Conservation (phyloP, 108 stramenopile species). For the Mediolabrus comicus region DNA sequence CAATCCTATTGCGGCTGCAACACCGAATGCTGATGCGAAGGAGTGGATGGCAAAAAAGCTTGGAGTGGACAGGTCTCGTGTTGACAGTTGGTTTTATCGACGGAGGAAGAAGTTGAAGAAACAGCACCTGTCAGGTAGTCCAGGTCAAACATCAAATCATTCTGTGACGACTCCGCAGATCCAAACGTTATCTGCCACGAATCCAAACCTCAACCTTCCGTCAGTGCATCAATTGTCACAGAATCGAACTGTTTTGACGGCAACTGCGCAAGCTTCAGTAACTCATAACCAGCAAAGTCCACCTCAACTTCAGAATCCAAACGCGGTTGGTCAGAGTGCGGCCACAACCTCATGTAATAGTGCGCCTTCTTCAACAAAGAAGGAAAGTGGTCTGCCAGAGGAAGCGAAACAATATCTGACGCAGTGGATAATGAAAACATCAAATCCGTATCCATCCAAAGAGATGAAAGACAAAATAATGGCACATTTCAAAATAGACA, state of each 20-base stretch:
- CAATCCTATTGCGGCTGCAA: constrained; percentile 1
- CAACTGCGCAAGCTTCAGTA: background rate
- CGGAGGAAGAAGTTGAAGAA: constrained; percentile 19
- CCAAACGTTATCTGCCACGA: background rate
- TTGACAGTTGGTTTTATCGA: constrained; percentile 30
- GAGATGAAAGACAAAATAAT: constrained; percentile 36
- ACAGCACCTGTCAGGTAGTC: background rate
- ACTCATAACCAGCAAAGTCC: background rate
- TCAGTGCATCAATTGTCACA: background rate
- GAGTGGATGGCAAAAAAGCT: constrained; percentile 3
- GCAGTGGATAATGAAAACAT: constrained; percentile 26
- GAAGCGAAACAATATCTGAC: constrained; percentile 32
- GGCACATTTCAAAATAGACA: constrained; percentile 19
- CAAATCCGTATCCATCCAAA: constrained; percentile 39
- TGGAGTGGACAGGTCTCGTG: constrained; percentile 12
- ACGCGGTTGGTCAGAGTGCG: background rate
- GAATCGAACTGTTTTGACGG: background rate
- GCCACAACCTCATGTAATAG: background rate
- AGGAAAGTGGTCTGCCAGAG: constrained; percentile 15
- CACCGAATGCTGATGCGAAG: constrained; percentile 6
- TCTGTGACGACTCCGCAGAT: background rate
- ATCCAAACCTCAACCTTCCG: background rate
- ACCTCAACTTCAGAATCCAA: background rate
- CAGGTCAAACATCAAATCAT: background rate
- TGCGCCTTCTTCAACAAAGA: background rate